phyloP scores from a whole-genome alignment of 2,329 filamentous ascomycete genomes.

The Diaporthe eres region DNA sequence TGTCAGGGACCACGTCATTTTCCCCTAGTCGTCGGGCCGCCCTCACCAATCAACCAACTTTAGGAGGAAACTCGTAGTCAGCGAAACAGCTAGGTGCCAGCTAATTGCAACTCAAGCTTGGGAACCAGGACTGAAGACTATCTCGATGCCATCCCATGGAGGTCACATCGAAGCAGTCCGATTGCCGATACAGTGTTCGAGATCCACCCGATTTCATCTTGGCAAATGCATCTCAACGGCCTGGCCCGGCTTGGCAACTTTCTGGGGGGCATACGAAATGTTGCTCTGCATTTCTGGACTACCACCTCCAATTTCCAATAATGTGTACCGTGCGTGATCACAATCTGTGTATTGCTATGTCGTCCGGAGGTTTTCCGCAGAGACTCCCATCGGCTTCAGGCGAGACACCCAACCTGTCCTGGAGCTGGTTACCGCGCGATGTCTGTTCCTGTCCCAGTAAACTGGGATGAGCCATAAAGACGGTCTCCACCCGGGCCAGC shows the following conservation, averaged over 20 bases:
- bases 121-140: not conserved
- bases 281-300: not conserved
- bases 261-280: not conserved
- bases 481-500: not conserved
- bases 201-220: conserved; percentile 29
- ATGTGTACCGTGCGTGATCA: too few relatives aligned
- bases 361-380: too few relatives aligned
- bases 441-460: not conserved
- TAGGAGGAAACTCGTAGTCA: not conserved
- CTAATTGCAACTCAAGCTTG: not conserved
- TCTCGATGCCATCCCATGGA: not conserved
- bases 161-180: conserved; percentile 1
- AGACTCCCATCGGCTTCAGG: not conserved
- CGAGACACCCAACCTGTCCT: not conserved
- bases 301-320: not conserved
- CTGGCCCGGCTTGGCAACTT: conserved; percentile 24
- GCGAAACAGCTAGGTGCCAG: conserved; percentile 1
- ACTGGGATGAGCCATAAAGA: not conserved
- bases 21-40: not conserved
- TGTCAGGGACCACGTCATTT: conserved; percentile 35
- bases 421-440: not conserved
- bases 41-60: conserved; percentile 15
- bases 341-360: not conserved
- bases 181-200: not conserved
- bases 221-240: conserved; percentile 17